Conservation (phyloP, 148 eudicot species). For the Heliamphora exappendiculata region DNA sequence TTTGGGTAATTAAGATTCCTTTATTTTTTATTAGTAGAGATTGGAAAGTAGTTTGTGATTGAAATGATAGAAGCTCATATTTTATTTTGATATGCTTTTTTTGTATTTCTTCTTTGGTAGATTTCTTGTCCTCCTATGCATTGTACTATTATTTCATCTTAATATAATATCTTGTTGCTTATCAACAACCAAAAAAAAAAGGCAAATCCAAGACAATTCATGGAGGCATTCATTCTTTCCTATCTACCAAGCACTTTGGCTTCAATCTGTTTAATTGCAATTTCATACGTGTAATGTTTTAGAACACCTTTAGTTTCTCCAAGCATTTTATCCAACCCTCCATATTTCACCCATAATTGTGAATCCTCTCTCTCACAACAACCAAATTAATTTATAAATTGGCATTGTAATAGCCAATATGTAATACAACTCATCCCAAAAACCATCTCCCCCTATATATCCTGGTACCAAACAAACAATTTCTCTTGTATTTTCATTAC, state of each 20-base stretch:
- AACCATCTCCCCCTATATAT: neutral
- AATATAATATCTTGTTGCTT: too few species aligned
- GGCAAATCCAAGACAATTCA: too few species aligned
- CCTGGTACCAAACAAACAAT: neutral
- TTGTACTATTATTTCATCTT: too few species aligned
- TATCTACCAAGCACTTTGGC: neutral
- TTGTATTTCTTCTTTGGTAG: too few species aligned
- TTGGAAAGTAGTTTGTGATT: too few species aligned
- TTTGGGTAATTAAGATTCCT: too few species aligned
- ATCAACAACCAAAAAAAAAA: too few species aligned
- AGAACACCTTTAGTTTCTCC: neutral
- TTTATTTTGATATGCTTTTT: too few species aligned
- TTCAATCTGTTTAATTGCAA: neutral
- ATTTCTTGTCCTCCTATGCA: too few species aligned
- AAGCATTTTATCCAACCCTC: neutral
- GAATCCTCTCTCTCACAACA: neutral
- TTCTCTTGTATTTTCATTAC: neutral
- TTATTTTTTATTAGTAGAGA: too few species aligned
- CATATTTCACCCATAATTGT: neutral
- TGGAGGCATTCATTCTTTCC: neutral
- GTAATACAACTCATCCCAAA: neutral
- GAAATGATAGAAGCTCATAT: too few species aligned
- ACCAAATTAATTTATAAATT: neutral
- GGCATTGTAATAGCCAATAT: neutral
- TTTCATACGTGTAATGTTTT: neutral